These are phyloP conservation scores for Fusarium nurragi DNA, from an alignment of 2,329 filamentous ascomycete genomes.

Conservation along the genomic window DNA sequence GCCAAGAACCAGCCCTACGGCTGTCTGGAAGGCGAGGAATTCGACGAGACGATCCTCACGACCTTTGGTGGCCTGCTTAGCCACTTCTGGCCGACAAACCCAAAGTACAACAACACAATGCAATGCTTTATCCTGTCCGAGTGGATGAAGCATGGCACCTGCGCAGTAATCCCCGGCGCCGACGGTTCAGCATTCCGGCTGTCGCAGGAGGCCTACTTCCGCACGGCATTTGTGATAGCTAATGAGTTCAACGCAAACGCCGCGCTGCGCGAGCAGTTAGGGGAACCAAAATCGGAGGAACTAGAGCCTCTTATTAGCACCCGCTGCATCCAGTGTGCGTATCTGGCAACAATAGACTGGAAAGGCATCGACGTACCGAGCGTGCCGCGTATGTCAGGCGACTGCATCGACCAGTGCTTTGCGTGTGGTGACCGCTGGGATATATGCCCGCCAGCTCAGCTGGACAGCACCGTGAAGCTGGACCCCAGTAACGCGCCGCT, in stretches of 20 bases:
- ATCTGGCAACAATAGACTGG: background rate
- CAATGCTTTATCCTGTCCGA: conserved; percentile 4
- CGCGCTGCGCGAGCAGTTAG: background rate
- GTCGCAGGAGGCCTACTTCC: background rate
- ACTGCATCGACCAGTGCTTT: background rate
- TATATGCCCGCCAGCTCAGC: background rate
- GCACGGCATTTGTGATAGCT: background rate
- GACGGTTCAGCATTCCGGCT: background rate
- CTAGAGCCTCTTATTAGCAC: background rate
- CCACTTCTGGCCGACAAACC: background rate
- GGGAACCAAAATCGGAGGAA: background rate
- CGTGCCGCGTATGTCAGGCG: background rate
- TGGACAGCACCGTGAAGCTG: background rate
- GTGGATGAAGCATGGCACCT: conserved; percentile 10
- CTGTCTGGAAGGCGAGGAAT: background rate
- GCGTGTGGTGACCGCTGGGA: background rate
- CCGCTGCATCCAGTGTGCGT: background rate
- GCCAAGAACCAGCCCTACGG: background rate
- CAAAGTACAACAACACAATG: conserved; percentile 1
- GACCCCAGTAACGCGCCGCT: background rate
- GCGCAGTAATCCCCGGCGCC: background rate
- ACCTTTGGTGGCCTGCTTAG: background rate
- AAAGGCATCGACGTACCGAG: background rate
- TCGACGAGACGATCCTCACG: background rate
- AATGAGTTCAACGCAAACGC: background rate